phyloP scores from a whole-genome alignment of 352 stramenopile species.

The Globisporangium rhizosaccharum region DNA sequence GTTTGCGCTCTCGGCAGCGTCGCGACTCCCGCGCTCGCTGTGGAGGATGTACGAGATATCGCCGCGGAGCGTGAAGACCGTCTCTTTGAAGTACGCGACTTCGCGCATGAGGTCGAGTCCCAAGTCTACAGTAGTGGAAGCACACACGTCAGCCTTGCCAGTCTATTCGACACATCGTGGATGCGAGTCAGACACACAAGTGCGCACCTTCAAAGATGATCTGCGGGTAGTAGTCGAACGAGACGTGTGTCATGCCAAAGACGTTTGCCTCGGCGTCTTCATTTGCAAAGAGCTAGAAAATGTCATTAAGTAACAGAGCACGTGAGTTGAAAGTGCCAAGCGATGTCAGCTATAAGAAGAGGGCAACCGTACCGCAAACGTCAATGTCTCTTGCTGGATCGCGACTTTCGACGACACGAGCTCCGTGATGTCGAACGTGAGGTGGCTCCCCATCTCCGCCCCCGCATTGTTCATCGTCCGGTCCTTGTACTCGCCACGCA shows the following conservation, averaged over 20 bases:
- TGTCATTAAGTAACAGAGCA: not conserved
- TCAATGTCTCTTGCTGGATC: slow-evolving; percentile 34
- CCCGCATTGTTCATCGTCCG: slow-evolving; percentile 49
- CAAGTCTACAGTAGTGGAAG: slow-evolving; percentile 27
- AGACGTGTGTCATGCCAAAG: slow-evolving; percentile 52
- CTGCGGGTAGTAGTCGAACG: slow-evolving; percentile 67
- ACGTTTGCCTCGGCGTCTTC: slow-evolving; percentile 47
- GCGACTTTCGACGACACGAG: slow-evolving; percentile 50
- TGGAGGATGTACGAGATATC: slow-evolving; percentile 82
- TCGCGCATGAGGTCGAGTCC: slow-evolving; percentile 80
- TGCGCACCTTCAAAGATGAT: slow-evolving; percentile 64
- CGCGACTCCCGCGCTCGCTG: slow-evolving; percentile 65
- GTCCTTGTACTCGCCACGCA: slow-evolving; percentile 30
- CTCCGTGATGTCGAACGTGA: slow-evolving; percentile 81
- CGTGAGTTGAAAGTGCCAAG: not conserved
- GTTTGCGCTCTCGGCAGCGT: slow-evolving; percentile 74
- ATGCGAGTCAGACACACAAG: not conserved
- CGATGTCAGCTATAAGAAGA: not conserved
- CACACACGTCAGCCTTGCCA: not conserved
- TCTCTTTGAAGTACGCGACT: slow-evolving; percentile 73
- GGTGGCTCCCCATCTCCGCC: slow-evolving; percentile 50
- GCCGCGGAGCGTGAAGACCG: slow-evolving; percentile 67
- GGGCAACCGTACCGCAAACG: slow-evolving; percentile 39
- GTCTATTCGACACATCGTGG: not conserved
- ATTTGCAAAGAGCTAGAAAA: slow-evolving; percentile 34